Conservation (phyloP, 2,329 filamentous ascomycete genomes). For the Penicillium psychrosexuale region DNA sequence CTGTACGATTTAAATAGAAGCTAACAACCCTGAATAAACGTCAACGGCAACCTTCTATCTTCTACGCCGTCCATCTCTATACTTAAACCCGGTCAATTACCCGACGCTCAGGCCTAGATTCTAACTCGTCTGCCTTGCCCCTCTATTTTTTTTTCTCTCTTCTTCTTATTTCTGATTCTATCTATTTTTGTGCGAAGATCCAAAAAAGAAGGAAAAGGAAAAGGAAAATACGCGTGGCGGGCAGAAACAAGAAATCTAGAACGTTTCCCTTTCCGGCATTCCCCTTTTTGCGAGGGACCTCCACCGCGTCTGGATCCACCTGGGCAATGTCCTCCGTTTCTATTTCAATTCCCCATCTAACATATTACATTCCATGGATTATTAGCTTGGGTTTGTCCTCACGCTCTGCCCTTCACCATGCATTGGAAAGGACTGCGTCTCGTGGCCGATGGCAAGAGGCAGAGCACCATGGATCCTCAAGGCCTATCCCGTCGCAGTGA, state of each 20-base stretch:
- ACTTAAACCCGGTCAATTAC: constrained; percentile 1
- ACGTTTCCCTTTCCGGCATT: constrained; percentile 20
- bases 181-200: neutral
- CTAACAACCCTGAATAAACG: neutral
- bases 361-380: constrained; percentile 3
- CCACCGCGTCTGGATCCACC: constrained; percentile 26
- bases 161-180: neutral
- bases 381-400: neutral
- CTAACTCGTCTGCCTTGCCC: constrained; percentile 14
- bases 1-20: neutral
- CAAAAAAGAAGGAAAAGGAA: neutral
- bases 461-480: constrained; percentile 31
- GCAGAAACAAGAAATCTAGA: constrained; percentile 8
- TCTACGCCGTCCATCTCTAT: neutral
- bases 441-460: constrained; percentile 36
- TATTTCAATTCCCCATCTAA: neutral
- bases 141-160: neutral
- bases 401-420: constrained; percentile 29
- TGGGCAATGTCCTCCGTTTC: constrained; percentile 15
- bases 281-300: constrained; percentile 26
- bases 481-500: constrained; percentile 35
- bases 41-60: neutral
- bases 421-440: constrained; percentile 42
- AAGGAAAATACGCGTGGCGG: neutral
- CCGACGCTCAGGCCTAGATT: constrained; percentile 5